Percentiles rank a stretch among this genome's conserved stretches.
Conservation (phyloP, 305 asterid genomes). For the Fraxinus albicans region DNA sequence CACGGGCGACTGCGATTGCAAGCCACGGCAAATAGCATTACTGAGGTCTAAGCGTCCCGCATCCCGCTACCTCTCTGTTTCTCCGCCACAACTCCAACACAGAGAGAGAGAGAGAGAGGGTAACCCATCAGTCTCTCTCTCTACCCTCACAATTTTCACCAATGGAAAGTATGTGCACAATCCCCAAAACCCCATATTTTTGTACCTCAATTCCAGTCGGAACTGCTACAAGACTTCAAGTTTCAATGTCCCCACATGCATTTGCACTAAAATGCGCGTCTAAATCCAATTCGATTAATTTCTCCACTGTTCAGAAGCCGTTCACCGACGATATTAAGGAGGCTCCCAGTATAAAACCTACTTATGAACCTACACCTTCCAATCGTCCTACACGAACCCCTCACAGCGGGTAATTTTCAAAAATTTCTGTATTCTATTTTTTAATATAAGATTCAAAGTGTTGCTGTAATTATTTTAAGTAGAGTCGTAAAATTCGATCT, state of each 20-base stretch:
- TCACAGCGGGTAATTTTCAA: slow-evolving; percentile 76
- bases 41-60: not conserved
- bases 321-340: slow-evolving; percentile 18
- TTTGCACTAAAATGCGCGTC: slow-evolving; percentile 37
- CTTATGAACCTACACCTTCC: slow-evolving; percentile 64
- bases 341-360: slow-evolving; percentile 38
- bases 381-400: slow-evolving; percentile 87
- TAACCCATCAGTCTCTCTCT: not conserved
- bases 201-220: slow-evolving; percentile 20
- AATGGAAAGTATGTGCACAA: slow-evolving; percentile 36
- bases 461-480: not conserved
- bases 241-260: slow-evolving; percentile 27
- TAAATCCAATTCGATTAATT: slow-evolving; percentile 24
- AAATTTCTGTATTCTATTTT: not conserved
- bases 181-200: slow-evolving; percentile 19
- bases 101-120: not conserved
- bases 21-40: no score
- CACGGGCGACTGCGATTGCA: no score
- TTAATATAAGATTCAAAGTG: not conserved
- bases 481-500: not conserved
- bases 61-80: slow-evolving; percentile 10
- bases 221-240: slow-evolving; percentile 21
- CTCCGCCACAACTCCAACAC: slow-evolving; percentile 15
- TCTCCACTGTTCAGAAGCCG: slow-evolving; percentile 24
- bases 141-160: slow-evolving; percentile 3